phyloP scores from a whole-genome alignment of 2,329 filamentous ascomycete genomes.

The Cryphonectria japonica region DNA sequence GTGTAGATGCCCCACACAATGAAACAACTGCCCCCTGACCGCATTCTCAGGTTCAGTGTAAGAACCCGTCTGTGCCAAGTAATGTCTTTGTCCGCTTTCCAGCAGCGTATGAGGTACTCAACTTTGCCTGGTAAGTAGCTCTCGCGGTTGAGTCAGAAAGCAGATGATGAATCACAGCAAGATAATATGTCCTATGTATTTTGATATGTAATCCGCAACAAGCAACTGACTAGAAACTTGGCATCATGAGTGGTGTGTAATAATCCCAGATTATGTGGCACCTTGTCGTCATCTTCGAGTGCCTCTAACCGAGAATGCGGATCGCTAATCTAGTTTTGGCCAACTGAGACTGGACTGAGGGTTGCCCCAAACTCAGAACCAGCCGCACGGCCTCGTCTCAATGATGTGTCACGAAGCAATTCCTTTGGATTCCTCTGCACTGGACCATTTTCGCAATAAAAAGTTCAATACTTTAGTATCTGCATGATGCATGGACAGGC shows the following conservation, averaged over 20 bases:
- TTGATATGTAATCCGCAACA: neutral
- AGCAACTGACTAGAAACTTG: neutral
- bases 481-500: neutral
- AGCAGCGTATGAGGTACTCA: neutral
- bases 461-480: neutral
- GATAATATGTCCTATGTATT: neutral
- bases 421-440: too few species aligned
- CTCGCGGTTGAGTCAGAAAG: neutral
- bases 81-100: neutral
- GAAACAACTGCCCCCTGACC: neutral
- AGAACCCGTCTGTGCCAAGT: neutral
- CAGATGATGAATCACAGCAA: neutral
- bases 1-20: neutral
- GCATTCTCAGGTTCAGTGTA: neutral
- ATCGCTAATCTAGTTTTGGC: conserved; percentile 16
- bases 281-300: neutral
- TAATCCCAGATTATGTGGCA: neutral
- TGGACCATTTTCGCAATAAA: neutral
- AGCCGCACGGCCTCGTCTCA: conserved; percentile 11
- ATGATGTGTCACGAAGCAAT: neutral
- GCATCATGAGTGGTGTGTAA: neutral
- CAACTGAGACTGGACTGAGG: conserved; percentile 11
- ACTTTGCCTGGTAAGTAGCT: neutral
- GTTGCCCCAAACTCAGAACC: neutral
- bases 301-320: neutral